Evolutionary conservation across 139 green algal species (phyloP), one percentile per base, ranked within the genome.

Genomic region (Micromonas commoda): DNA sequence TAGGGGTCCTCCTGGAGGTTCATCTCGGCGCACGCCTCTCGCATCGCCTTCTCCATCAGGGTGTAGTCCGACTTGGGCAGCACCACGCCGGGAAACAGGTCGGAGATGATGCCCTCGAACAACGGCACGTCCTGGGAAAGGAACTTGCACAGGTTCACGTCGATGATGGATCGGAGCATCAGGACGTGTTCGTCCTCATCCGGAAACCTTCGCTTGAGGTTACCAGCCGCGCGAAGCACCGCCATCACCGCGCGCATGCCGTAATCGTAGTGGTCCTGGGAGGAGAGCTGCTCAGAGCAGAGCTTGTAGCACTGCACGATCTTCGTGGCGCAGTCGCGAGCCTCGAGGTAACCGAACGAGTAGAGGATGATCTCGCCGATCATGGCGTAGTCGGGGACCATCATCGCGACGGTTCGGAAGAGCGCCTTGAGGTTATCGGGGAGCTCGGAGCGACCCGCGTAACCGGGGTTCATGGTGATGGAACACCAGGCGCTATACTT

Each of bases 301-400:
- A 86, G 82, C 52, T 80, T 80, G 73, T 86, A 86, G 57, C 34
- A 77, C 63, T 70, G 38, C 68, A 86, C 82, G 51, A 86, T 86
- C 79, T 86, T 86, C 45, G 69, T 64, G 13, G 82, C 79, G 53
- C 51, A 80, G 24, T 84, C 78, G 0, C 82, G 72, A 45, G 82
- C 82, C 63, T 78, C 5, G 34, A 86, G 78, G 65, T 86, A 86
- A 21, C 82, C 82, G 64, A 79, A 77, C 31, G 92, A 89, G 91
- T 96, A 96, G 32, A 97, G 89, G 91, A 97, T 97, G 81, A 97
- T 94, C 89, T 97, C 82, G 28, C 51, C 26, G 54, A 86, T 86
- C 76, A 85, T 82, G 9, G 82, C 82, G 78, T 86, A 86, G 73
- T 86, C 82, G 26, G 82, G 82, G 28, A 86, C 82, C 82, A 86